Evolutionary conservation across 1,284 basidiomycete species (phyloP).

Genomic region (Microbotryum silenes-acaulis): DNA sequence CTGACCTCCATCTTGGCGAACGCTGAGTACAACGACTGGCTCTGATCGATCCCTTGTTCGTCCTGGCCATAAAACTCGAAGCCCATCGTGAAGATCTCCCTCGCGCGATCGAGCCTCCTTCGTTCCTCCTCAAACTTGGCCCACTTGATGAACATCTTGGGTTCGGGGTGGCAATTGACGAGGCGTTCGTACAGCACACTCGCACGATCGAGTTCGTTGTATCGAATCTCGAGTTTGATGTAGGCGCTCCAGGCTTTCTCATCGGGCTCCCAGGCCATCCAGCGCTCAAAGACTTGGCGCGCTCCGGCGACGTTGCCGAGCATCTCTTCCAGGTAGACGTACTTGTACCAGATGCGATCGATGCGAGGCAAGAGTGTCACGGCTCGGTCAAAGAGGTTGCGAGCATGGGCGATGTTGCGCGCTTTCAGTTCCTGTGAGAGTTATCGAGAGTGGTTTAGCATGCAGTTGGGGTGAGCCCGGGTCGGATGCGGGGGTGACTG

Average conservation of each 20-base stretch:
- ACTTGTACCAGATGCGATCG: conserved; percentile 48
- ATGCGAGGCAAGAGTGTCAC: conserved; percentile 92
- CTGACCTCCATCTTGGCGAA: conserved; percentile 98
- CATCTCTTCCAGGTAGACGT: conserved; percentile 91
- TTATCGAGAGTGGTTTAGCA: background rate
- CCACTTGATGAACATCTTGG: conserved; percentile 91
- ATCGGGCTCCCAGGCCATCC: conserved; percentile 99
- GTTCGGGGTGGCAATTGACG: conserved; percentile 86
- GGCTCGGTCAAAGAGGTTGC: conserved; percentile 93
- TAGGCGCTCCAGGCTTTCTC: conserved; percentile 99
- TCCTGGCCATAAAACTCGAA: conserved; percentile 96
- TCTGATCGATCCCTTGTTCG: conserved; percentile 93
- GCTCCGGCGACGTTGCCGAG: conserved; percentile 92
- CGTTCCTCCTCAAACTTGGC: conserved; percentile 88
- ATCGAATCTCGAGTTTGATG: conserved; percentile 91
- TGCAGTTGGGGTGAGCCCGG: background rate
- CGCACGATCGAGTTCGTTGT: conserved; percentile 83
- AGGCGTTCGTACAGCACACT: conserved; percentile 90
- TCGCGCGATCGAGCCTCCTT: conserved; percentile 67
- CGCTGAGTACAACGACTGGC: conserved; percentile 87
- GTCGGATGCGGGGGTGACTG: conserved; percentile 3
- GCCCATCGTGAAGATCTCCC: conserved; percentile 94
- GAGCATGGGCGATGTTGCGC: conserved; percentile 90
- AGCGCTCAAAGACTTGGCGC: conserved; percentile 93
- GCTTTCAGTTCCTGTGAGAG: conserved; percentile 69